Conservation (phyloP, 352 stramenopile genomes). For the Phytophthora quininea region DNA sequence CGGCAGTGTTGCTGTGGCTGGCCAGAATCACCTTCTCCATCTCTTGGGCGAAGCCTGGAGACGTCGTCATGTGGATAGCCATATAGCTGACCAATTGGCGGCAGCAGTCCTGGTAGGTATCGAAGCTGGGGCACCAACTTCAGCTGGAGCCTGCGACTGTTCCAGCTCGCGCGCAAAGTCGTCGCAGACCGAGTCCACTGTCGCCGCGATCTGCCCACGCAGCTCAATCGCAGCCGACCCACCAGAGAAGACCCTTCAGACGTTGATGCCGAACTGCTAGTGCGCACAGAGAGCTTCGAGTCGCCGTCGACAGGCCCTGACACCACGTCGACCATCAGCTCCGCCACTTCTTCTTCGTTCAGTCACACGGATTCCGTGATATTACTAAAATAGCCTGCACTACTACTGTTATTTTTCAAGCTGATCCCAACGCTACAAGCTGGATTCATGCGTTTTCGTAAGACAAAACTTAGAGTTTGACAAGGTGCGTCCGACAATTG, state of each 20-base stretch:
- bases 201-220: constrained; percentile 19
- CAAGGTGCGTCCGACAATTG: no score
- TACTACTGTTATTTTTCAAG: no score
- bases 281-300: no score
- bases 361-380: no score
- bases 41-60: constrained; percentile 51
- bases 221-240: constrained; percentile 14
- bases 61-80: constrained; percentile 56
- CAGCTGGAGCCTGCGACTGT: background rate
- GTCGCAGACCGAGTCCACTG: constrained; percentile 18
- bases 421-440: no score
- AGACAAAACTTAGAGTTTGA: no score
- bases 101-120: constrained; percentile 56
- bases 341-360: no score
- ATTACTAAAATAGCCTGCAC: no score
- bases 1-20: constrained; percentile 48
- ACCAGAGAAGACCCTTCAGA: constrained; percentile 6
- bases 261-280: no score
- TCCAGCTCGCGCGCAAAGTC: constrained; percentile 14
- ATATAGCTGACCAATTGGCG: constrained; percentile 57
- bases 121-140: constrained; percentile 19
- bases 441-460: no score
- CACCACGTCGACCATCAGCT: no score
- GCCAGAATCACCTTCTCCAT: constrained; percentile 70
- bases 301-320: no score